Base-by-base conservation (phyloP, 2,329 filamentous ascomycete genomes). In the Neoascochyta sp. region DNA sequence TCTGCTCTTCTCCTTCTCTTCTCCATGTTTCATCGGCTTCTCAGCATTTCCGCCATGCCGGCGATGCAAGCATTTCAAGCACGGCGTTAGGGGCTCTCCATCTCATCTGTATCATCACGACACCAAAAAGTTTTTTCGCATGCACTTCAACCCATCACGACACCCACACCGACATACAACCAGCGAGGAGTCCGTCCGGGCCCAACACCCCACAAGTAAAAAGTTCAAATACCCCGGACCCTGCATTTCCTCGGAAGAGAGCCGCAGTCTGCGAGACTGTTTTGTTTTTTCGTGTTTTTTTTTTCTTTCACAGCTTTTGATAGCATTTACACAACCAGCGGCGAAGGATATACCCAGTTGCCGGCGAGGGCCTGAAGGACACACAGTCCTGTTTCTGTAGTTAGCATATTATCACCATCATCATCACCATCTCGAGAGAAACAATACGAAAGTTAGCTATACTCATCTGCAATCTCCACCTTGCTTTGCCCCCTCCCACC, bases 341-440 rank as follows among this genome's bases (percentile, higher is more conserved):
- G 53, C 50, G 45, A 44, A 32, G 52, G 54, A 56, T 53, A 58
- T 58, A 58, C 52, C 53, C 53, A 24, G 28, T 36, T 41, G 51
- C 51, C 52, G 50, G 54, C 48, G 52, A 55, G 46, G 52, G 52
- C 51, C 38, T n/a, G n/a, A 20, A 23, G 44, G 45, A 49, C 44
- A 26, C 7, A 29, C 26, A 12, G 38, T 42, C 36, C 36, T 27
- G 10, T 16, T 26, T 19, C 20, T 27, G n/a, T n/a, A n/a, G n/a
- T n/a, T n/a, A n/a, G n/a, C n/a, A n/a, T n/a, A n/a, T n/a, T n/a
- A n/a, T n/a, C n/a, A n/a, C n/a, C n/a, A n/a, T n/a, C n/a, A n/a
- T n/a, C n/a, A n/a, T n/a, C n/a, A n/a, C n/a, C n/a, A n/a, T n/a
- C n/a, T n/a, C n/a, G n/a, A n/a, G n/a, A n/a, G n/a, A n/a, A n/a